Evolutionary conservation across 2,329 filamentous ascomycete species (phyloP).

Genomic region (Hirsutella thompsonii): DNA sequence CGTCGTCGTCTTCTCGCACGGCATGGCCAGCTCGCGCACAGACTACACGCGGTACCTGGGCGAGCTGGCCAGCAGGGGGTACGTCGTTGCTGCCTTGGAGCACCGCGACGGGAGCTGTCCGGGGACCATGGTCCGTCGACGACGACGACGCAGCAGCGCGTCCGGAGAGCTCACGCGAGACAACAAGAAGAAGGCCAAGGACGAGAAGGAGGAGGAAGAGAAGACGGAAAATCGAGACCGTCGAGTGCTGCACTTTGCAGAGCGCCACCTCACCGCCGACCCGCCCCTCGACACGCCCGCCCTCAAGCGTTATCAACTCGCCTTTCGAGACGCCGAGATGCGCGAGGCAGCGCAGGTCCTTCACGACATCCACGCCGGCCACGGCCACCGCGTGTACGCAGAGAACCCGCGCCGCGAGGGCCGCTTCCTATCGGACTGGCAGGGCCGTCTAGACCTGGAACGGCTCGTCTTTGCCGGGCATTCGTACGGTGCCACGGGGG

Average conservation of each 20-base stretch:
- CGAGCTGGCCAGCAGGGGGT: constrained; percentile 34
- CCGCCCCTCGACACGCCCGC: constrained; percentile 19
- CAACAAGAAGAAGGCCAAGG: too few species aligned
- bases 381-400: constrained; percentile 19
- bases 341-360: constrained; percentile 29
- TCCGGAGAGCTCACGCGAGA: too few species aligned
- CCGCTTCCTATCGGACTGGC: constrained; percentile 33
- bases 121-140: constrained; percentile 24
- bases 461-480: constrained; percentile 48
- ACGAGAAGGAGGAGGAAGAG: too few species aligned
- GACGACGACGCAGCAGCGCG: too few species aligned
- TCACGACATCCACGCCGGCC: constrained; percentile 23
- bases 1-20: constrained; percentile 38
- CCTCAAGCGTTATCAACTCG: constrained; percentile 33
- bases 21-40: constrained; percentile 34
- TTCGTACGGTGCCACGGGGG: constrained; percentile 53
- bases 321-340: constrained; percentile 37
- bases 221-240: constrained; percentile 14
- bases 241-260: constrained; percentile 20
- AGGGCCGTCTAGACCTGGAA: constrained; percentile 36
- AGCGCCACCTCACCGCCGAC: constrained; percentile 13
- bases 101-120: constrained; percentile 39
- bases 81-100: constrained; percentile 35
- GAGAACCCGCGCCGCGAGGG: constrained; percentile 36
- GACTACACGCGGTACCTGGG: constrained; percentile 39